These are phyloP conservation scores for Farysia itapuensis DNA, from an alignment of 1,284 basidiomycete species.

Conservation along the genomic window DNA sequence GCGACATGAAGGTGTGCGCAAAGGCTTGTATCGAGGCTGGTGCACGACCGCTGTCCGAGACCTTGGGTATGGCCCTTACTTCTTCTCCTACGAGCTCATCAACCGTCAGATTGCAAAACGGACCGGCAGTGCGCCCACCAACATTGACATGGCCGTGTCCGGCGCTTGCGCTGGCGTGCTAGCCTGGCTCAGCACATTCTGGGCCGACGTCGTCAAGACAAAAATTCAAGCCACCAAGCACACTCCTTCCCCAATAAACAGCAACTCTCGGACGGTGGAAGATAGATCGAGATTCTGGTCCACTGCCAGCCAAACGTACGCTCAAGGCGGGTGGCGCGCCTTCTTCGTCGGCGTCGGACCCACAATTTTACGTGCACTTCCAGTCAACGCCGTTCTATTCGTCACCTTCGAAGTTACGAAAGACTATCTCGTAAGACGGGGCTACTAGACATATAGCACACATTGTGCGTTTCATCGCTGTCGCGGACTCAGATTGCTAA, in stretches of 20 bases:
- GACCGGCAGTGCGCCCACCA: slow-evolving; percentile 7
- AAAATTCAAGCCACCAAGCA: slow-evolving; percentile 27
- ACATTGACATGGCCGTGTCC: slow-evolving; percentile 41
- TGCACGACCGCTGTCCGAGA: slow-evolving; percentile 44
- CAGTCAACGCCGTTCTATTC: slow-evolving; percentile 49
- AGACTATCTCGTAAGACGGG: slow-evolving; percentile 7
- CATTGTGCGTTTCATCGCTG: too few relatives aligned
- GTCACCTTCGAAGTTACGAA: slow-evolving; percentile 38
- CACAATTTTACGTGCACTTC: slow-evolving; percentile 46
- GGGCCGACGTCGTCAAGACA: slow-evolving; percentile 54
- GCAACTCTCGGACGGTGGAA: background rate
- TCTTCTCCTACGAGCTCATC: slow-evolving; percentile 44
- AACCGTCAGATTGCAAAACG: slow-evolving; percentile 14
- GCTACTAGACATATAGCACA: too few relatives aligned
- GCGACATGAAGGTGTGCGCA: slow-evolving; percentile 10
- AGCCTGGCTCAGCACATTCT: slow-evolving; percentile 52
- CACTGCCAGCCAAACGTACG: slow-evolving; percentile 16
- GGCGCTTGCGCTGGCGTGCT: slow-evolving; percentile 49
- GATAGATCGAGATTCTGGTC: slow-evolving; percentile 7
- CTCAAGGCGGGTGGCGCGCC: slow-evolving; percentile 32
- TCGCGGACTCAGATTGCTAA: too few relatives aligned
- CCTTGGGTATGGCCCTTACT: slow-evolving; percentile 50
- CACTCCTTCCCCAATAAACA: background rate
- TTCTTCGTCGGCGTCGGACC: slow-evolving; percentile 48
- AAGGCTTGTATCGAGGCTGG: slow-evolving; percentile 43